These are phyloP conservation scores for Xerocomellus intermedius DNA, from an alignment of 768 basidiomycete genomes.

Conservation along the genomic window DNA sequence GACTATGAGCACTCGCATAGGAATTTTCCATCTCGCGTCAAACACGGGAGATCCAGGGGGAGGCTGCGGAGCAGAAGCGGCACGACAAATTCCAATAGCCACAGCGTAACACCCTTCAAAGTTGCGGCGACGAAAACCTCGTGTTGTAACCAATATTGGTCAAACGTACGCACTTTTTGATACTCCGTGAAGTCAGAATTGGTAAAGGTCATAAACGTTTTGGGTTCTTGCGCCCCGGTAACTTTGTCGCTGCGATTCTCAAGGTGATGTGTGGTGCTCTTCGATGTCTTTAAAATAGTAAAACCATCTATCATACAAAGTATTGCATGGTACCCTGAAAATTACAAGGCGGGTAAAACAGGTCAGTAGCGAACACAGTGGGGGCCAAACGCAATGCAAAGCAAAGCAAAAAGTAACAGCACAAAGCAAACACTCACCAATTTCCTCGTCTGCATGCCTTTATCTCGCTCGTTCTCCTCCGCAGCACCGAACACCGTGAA, in stretches of 20 bases:
- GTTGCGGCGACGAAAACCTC: not conserved
- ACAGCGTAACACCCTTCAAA: not conserved
- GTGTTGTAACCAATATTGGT: not conserved
- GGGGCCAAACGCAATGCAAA: not conserved
- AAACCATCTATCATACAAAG: slow-evolving; percentile 33
- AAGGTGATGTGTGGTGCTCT: not conserved
- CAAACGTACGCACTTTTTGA: not conserved
- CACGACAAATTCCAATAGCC: not conserved
- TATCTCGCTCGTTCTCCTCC: slow-evolving; percentile 84
- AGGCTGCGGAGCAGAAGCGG: too few relatives aligned
- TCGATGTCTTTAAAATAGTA: not conserved
- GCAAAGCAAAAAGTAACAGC: not conserved
- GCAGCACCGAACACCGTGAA: slow-evolving; percentile 90
- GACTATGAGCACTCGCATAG: too few relatives aligned
- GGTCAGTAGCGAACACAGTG: not conserved
- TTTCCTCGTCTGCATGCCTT: slow-evolving; percentile 70
- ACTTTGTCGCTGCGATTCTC: not conserved
- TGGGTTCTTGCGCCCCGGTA: not conserved
- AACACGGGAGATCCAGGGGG: too few relatives aligned
- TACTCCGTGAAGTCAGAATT: not conserved
- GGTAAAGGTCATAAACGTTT: not conserved
- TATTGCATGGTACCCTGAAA: slow-evolving; percentile 38
- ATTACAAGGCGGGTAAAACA: not conserved
- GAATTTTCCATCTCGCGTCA: too few relatives aligned
- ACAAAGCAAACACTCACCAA: slow-evolving; percentile 49